These are phyloP conservation scores for Lichenothelia convexa DNA, from an alignment of 495 filamentous ascomycete species.

Conservation along the genomic window DNA sequence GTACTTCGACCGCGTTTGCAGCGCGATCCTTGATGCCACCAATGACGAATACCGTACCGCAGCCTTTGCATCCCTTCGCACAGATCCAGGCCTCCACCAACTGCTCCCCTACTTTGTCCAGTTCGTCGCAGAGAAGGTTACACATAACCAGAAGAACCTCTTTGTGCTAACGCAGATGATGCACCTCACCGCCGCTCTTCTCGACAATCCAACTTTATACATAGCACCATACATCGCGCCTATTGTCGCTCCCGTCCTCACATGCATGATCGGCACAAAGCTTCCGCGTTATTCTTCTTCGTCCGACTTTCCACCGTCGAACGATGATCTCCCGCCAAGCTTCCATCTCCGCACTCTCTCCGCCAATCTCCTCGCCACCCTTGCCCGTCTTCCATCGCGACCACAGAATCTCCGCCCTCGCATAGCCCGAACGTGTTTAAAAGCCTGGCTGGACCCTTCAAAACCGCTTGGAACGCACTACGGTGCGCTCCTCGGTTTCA, in stretches of 20 bases:
- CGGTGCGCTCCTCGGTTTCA: conserved; percentile 65
- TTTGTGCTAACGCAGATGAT: conserved; percentile 82
- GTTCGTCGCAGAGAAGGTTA: conserved; percentile 87
- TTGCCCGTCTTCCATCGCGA: conserved; percentile 56
- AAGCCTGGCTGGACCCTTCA: conserved; percentile 68
- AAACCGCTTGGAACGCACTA: conserved; percentile 68
- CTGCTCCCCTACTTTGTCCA: conserved; percentile 89
- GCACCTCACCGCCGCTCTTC: conserved; percentile 63
- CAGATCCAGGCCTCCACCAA: conserved; percentile 86
- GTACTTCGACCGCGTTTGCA: conserved; percentile 91
- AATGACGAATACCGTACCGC: conserved; percentile 74
- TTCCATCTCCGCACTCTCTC: conserved; percentile 72
- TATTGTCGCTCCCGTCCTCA: conserved; percentile 74
- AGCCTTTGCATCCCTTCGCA: conserved; percentile 58
- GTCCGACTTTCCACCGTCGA: no score
- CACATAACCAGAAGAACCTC: conserved; percentile 67
- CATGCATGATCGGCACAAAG: conserved; percentile 74
- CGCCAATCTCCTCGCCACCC: conserved; percentile 53
- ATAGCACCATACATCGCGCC: conserved; percentile 79
- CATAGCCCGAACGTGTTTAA: conserved; percentile 78
- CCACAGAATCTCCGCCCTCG: conserved; percentile 67
- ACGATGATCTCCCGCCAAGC: conserved; percentile 18
- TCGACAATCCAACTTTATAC: conserved; percentile 66
- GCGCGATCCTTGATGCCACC: conserved; percentile 64
- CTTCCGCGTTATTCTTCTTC: no score